Percentiles rank a stretch among this genome's conserved stretches.
Evolutionary conservation across 1,284 basidiomycete genomes (phyloP).

Genomic region (Cutaneotrichosporon mucoides): DNA sequence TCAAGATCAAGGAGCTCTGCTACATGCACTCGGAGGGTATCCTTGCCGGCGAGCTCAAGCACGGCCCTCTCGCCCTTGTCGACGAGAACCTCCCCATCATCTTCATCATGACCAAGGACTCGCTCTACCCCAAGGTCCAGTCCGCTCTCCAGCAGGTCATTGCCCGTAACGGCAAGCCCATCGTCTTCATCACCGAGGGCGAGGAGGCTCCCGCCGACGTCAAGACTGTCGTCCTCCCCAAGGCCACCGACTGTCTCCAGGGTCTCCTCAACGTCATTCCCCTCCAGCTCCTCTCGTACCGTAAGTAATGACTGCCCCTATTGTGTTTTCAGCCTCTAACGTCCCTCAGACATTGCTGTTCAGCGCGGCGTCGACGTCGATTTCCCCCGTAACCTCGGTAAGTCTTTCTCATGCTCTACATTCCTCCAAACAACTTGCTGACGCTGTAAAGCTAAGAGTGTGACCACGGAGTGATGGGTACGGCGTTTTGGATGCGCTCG

Average conservation of each 20-base stretch:
- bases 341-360: slow-evolving; percentile 70
- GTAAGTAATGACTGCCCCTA: neutral
- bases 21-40: slow-evolving; percentile 58
- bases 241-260: slow-evolving; percentile 92
- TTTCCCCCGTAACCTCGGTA: slow-evolving; percentile 87
- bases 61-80: slow-evolving; percentile 93
- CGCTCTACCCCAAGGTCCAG: slow-evolving; percentile 89
- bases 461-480: slow-evolving; percentile 38
- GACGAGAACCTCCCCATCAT: slow-evolving; percentile 98
- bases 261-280: slow-evolving; percentile 96
- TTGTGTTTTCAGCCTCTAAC: neutral
- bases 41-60: slow-evolving; percentile 92
- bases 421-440: too few species aligned
- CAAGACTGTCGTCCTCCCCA: slow-evolving; percentile 87
- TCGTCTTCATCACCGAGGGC: slow-evolving; percentile 96
- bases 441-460: slow-evolving; percentile 41
- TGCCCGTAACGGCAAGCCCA: slow-evolving; percentile 90
- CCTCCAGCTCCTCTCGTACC: slow-evolving; percentile 88
- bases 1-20: slow-evolving; percentile 98
- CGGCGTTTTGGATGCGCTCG: too few species aligned
- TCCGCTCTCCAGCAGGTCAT: slow-evolving; percentile 96
- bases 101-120: slow-evolving; percentile 99
- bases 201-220: slow-evolving; percentile 61
- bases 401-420: too few species aligned
- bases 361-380: slow-evolving; percentile 96